A percentile compares a stretch with the other conserved stretches of the same genome.
phyloP scores from a whole-genome alignment of 2,329 filamentous ascomycete species.

The Cladosporium sp. region DNA sequence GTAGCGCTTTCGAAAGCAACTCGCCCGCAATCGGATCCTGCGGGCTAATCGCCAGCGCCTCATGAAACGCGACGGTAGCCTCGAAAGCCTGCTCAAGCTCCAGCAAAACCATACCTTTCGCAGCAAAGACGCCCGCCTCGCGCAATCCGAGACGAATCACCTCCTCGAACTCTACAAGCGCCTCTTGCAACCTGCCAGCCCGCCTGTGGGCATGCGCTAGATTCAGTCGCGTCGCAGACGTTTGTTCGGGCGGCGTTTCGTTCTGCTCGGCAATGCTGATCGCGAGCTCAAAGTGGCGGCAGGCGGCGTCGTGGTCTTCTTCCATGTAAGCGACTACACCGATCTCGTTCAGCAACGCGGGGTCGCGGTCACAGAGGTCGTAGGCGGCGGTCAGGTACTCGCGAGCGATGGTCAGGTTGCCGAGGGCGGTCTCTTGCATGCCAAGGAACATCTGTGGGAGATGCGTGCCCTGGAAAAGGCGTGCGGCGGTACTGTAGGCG shows the following conservation, averaged over 20 bases:
- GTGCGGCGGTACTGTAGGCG: constrained; percentile 89
- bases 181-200: constrained; percentile 60
- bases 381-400: constrained; percentile 93
- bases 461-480: constrained; percentile 94
- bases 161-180: constrained; percentile 76
- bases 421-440: constrained; percentile 96
- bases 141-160: constrained; percentile 74
- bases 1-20: constrained; percentile 64
- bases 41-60: constrained; percentile 70
- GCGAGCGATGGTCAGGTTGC: constrained; percentile 87
- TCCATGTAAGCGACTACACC: constrained; percentile 95
- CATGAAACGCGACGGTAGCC: constrained; percentile 75
- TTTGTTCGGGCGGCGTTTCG: constrained; percentile 65
- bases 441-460: constrained; percentile 91
- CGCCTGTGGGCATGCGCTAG: constrained; percentile 82
- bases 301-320: constrained; percentile 67
- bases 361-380: constrained; percentile 74
- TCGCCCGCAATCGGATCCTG: constrained; percentile 79
- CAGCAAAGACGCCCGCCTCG: constrained; percentile 69
- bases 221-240: constrained; percentile 79
- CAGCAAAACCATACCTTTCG: constrained; percentile 77
- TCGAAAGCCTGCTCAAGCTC: constrained; percentile 69
- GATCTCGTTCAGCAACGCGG: constrained; percentile 88
- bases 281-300: constrained; percentile 70
- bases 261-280: constrained; percentile 73